Percentiles rank a stretch among this genome's conserved stretches.
These are phyloP conservation scores for Sambucus nigra DNA, from an alignment of 129 eudicot genomes.

Conservation along the genomic window DNA sequence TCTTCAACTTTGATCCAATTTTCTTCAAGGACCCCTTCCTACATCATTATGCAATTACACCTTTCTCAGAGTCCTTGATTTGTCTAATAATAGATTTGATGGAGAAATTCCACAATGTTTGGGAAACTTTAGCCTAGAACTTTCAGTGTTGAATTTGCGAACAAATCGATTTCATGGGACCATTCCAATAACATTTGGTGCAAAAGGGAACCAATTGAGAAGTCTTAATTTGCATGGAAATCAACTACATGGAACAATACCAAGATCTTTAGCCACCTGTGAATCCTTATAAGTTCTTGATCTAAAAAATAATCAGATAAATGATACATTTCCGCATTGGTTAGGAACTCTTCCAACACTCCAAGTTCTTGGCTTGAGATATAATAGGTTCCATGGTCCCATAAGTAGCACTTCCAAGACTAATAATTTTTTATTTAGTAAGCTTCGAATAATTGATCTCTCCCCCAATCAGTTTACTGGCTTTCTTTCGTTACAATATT, in stretches of 20 bases:
- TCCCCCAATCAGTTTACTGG: conserved; percentile 24
- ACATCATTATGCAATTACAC: conserved; percentile 19
- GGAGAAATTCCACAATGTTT: conserved; percentile 24
- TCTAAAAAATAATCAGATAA: conserved; percentile 11
- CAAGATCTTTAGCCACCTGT: conserved; percentile 10
- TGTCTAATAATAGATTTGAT: conserved; percentile 13
- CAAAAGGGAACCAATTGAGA: not conserved
- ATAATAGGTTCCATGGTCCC: conserved; percentile 15
- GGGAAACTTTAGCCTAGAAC: not conserved
- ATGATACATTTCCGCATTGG: conserved; percentile 14
- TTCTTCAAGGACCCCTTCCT: conserved; percentile 19
- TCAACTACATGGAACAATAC: conserved; percentile 19
- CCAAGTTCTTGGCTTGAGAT: conserved; percentile 21
- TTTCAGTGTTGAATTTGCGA: conserved; percentile 1
- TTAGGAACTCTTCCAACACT: conserved; percentile 13
- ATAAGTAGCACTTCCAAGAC: not conserved
- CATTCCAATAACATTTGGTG: conserved; percentile 6
- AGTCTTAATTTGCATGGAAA: conserved; percentile 13
- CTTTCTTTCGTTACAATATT: not conserved
- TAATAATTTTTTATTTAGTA: conserved; percentile 4
- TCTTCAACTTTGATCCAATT: conserved; percentile 5
- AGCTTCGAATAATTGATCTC: conserved; percentile 21
- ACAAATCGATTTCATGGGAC: conserved; percentile 12
- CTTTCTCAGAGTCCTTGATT: not conserved
- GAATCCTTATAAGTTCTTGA: conserved; percentile 2